Evolutionary conservation across 257 asterid species (phyloP).

Genomic region (Prunella vulgaris): DNA sequence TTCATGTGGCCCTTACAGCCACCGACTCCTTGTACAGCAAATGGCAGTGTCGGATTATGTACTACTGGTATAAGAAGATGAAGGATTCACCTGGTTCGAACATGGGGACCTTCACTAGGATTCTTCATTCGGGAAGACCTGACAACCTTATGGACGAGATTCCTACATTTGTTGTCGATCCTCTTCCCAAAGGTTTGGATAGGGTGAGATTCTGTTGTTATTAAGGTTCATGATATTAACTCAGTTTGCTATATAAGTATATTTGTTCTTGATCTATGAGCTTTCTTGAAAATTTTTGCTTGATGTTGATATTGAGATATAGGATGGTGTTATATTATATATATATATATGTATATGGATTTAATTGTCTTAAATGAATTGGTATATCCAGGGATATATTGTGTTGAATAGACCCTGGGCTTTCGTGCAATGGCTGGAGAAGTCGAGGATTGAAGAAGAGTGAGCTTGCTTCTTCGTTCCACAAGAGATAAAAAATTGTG

Average conservation of each 20-base stretch:
- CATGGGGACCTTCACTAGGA: slow-evolving; percentile 57
- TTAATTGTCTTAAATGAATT: not conserved
- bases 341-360: not conserved
- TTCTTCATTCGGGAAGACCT: slow-evolving; percentile 58
- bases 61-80: slow-evolving; percentile 50
- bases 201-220: slow-evolving; percentile 25
- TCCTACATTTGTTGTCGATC: slow-evolving; percentile 57
- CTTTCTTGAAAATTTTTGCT: not conserved
- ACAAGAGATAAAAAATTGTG: not conserved
- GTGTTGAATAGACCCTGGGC: slow-evolving; percentile 79
- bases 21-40: slow-evolving; percentile 42
- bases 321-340: not conserved
- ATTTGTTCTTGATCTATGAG: not conserved
- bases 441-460: slow-evolving; percentile 61
- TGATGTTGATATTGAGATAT: too few species aligned
- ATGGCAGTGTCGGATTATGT: slow-evolving; percentile 64
- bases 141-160: slow-evolving; percentile 71
- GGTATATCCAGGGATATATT: slow-evolving; percentile 45
- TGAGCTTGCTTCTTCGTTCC: slow-evolving; percentile 25
- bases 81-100: slow-evolving; percentile 51
- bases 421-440: slow-evolving; percentile 62
- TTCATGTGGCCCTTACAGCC: slow-evolving; percentile 52
- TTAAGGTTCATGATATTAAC: too few species aligned
- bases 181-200: slow-evolving; percentile 57
- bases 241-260: too few species aligned